Evolutionary conservation across 495 filamentous ascomycete genomes (phyloP), one percentile per base, ranked within the genome.

Genomic region (Aspergillus saccharolyticus): DNA sequence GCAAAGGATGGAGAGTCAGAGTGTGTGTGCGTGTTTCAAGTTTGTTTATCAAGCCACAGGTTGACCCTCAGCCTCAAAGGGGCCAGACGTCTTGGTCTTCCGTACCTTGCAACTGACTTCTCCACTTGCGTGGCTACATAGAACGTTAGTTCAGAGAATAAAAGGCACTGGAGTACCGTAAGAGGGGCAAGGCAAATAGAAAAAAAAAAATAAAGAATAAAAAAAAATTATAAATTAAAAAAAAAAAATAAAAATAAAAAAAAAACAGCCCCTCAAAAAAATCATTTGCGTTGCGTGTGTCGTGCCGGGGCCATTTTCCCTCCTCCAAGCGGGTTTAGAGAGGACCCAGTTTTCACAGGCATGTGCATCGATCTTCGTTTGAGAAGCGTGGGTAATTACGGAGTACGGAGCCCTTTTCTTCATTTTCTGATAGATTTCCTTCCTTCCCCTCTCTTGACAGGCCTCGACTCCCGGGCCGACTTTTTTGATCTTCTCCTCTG

Each of bases 221-320:
- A 9, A 28, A 28, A 28, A 28, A 28, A 28, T 4, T 28, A 28
- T 4, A 28, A 28, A 9, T 3, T 28, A 9, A 28, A 28, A 28
- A 28, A 28, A 28, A 28, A 28, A 9, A 9, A 28, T 4, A 28
- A 28, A 9, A 28, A 9, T 4, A 28, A 28, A 28, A 28, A 28
- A 28, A 28, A 28, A 28, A 28, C 25, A n/a, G n/a, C n/a, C 25
- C 25, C 4, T 10, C 17, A 18, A 46, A 46, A 16, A 46, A 46
- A 46, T 46, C 44, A 21, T 18, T 1, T 28, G 33, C 33, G 33
- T 39, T 39, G 33, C 33, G 33, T 39, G 18, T 18, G 51, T 53
- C 50, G 50, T 48, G 44, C 33, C 33, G 33, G 33, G 33, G 33
- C 33, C 33, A 42, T 56, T 49, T 56, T 56, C 28, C 28, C 54